Conservation (phyloP, 1,284 basidiomycete species). For the Lentinula novae-zelandiae region DNA sequence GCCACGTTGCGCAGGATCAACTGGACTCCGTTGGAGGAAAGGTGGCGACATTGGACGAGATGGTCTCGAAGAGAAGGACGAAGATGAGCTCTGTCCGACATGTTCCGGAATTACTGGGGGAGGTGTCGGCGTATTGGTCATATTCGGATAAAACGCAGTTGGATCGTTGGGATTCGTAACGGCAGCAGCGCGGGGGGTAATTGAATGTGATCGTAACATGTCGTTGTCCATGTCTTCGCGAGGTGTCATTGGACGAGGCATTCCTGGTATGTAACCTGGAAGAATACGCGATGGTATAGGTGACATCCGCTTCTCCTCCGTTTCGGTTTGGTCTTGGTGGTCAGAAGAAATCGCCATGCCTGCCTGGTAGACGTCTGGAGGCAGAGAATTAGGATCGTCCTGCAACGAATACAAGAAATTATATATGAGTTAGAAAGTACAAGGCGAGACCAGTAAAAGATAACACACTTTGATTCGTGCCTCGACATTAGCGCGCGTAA, state of each 20-base stretch:
- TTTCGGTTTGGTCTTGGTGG: conserved; percentile 40
- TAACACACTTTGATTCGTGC: conserved; percentile 24
- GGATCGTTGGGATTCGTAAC: neutral
- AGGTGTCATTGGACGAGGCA: conserved; percentile 84
- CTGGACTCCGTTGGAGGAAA: conserved; percentile 54
- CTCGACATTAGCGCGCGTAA: conserved; percentile 33
- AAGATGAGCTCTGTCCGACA: neutral
- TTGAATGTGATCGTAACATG: conserved; percentile 69
- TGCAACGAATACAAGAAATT: neutral
- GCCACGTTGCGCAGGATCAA: conserved; percentile 39
- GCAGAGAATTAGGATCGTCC: conserved; percentile 18
- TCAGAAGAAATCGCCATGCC: conserved; percentile 71
- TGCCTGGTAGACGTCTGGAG: conserved; percentile 40
- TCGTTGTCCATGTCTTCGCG: conserved; percentile 62
- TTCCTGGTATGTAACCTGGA: conserved; percentile 83
- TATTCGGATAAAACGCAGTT: neutral
- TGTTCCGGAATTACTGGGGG: neutral
- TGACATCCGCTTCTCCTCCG: conserved; percentile 47
- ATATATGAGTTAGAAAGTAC: neutral
- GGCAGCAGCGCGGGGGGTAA: conserved; percentile 68
- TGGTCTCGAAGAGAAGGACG: conserved; percentile 3
- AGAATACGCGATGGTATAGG: conserved; percentile 62
- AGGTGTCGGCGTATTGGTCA: neutral
- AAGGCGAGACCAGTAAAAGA: neutral
- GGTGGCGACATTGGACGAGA: conserved; percentile 40